Percentiles rank a stretch among this genome's conserved stretches.
phyloP scores from a whole-genome alignment of 805 yeast species.

The Monosporozyma aquatica region DNA sequence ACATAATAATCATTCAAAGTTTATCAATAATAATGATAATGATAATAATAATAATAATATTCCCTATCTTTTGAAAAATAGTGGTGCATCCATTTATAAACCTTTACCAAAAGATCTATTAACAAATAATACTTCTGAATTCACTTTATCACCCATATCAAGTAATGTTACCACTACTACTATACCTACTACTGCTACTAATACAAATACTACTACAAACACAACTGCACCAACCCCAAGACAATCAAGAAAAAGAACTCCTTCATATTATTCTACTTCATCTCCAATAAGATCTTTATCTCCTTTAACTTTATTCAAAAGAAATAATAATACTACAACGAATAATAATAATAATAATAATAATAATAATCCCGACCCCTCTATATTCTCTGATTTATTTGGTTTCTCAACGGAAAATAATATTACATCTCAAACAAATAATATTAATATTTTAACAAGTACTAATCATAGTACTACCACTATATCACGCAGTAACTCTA shows the following conservation, averaged over 20 bases:
- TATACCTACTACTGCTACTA: background rate
- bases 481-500: too few species aligned
- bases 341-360: background rate
- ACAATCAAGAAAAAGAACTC: constrained; percentile 7
- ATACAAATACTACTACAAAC: too few species aligned
- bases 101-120: constrained; percentile 7
- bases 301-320: constrained; percentile 24
- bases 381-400: constrained; percentile 24
- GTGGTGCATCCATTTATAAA: constrained; percentile 16
- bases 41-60: background rate
- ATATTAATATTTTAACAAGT: background rate
- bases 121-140: background rate
- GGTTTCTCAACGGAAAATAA: constrained; percentile 14
- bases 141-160: constrained; percentile 4
- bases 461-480: background rate
- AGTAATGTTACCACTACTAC: background rate
- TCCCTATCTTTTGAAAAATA: constrained; percentile 7
- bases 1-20: constrained; percentile 38
- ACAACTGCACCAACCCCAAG: background rate
- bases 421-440: constrained; percentile 5
- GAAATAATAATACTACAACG: constrained; percentile 12
- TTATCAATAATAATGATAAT: too few species aligned
- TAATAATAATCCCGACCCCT: constrained; percentile 2
- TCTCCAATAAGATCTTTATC: constrained; percentile 18
- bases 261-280: constrained; percentile 5